phyloP scores from a whole-genome alignment of 345 rosid genomes.

The Boechera stricta region DNA sequence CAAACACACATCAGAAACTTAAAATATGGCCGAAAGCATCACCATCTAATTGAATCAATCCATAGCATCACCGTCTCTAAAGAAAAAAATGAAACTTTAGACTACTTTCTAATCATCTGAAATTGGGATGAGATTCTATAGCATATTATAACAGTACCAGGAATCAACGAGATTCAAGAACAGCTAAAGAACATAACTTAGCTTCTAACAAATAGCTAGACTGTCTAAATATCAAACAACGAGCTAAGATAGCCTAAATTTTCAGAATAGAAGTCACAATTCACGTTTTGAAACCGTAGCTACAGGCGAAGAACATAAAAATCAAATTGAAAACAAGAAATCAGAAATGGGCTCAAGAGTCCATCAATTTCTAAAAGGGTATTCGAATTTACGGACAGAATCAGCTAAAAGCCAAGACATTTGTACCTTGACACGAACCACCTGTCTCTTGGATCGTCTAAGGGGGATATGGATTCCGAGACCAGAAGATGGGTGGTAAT shows the following conservation, averaged over 20 bases:
- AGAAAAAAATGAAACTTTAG: conserved; percentile 8
- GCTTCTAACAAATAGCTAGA: neutral
- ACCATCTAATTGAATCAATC: neutral
- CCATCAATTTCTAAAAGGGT: conserved; percentile 17
- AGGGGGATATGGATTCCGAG: conserved; percentile 5
- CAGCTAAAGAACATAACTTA: conserved; percentile 23
- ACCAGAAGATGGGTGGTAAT: conserved; percentile 25
- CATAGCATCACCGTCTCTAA: conserved; percentile 3
- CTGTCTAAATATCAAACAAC: neutral
- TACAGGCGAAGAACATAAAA: neutral
- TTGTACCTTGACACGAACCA: conserved; percentile 40
- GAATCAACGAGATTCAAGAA: neutral
- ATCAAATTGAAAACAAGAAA: neutral
- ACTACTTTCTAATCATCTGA: conserved; percentile 4
- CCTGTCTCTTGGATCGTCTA: conserved; percentile 35
- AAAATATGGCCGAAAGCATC: neutral
- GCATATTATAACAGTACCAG: neutral
- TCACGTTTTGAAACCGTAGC: neutral
- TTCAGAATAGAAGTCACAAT: neutral
- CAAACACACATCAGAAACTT: conserved; percentile 27
- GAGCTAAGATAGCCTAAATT: neutral
- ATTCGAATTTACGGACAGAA: neutral
- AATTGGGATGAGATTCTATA: neutral
- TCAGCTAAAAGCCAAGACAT: conserved; percentile 4
- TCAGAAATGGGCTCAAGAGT: conserved; percentile 5